Evolutionary conservation across 345 rosid genomes (phyloP).

Genomic region (Eucalyptus polyanthemos): DNA sequence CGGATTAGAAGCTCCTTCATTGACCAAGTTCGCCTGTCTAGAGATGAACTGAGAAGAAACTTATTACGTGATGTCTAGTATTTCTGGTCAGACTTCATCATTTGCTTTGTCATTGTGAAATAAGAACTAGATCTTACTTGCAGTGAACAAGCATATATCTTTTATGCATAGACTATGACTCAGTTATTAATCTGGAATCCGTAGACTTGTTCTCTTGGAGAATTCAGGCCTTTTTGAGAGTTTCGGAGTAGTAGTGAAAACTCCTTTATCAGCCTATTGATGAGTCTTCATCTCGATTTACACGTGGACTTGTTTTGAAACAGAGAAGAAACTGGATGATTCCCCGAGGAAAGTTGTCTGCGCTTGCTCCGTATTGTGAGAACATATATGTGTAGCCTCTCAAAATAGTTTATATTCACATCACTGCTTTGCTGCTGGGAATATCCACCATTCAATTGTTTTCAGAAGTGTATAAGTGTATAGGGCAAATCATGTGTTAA

Average conservation of each 20-base stretch:
- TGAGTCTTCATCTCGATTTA: background rate
- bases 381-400: constrained; percentile 4
- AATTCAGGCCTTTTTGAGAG: background rate
- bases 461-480: background rate
- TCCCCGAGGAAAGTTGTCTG: constrained; percentile 63
- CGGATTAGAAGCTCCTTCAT: background rate
- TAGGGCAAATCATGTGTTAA: background rate
- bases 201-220: background rate
- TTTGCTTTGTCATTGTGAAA: background rate
- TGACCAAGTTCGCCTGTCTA: background rate
- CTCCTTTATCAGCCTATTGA: background rate
- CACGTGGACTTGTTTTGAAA: constrained; percentile 1
- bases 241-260: background rate
- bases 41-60: background rate
- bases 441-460: background rate
- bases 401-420: background rate
- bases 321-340: constrained; percentile 85
- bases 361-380: constrained; percentile 78
- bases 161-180: background rate
- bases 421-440: constrained; percentile 11
- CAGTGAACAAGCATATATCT: background rate
- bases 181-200: background rate
- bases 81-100: background rate
- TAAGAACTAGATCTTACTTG: background rate
- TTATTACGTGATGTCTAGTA: background rate